phyloP scores from a whole-genome alignment of 306 rosid species.

The Cucumis sativus region DNA sequence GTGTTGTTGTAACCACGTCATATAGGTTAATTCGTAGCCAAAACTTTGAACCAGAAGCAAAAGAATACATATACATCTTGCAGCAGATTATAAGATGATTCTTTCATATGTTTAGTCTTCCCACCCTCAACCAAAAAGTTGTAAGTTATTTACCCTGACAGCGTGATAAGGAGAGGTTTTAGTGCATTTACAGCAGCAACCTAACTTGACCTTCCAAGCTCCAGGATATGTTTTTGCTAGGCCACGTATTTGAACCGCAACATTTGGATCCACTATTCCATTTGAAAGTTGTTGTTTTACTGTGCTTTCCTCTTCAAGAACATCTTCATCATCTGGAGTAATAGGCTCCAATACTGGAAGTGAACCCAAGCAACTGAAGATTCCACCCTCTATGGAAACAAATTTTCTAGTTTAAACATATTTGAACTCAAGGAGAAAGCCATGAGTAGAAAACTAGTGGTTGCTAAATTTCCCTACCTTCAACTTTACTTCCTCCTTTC shows the following conservation, averaged over 20 bases:
- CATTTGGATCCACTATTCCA: conserved; percentile 29
- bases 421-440: not conserved
- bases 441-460: not conserved
- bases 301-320: conserved; percentile 60
- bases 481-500: conserved; percentile 54
- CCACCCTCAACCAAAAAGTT: not conserved
- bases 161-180: conserved; percentile 47
- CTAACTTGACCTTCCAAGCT: conserved; percentile 24
- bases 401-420: not conserved
- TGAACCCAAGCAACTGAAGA: conserved; percentile 58
- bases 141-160: conserved; percentile 44
- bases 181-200: conserved; percentile 48
- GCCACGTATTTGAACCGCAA: conserved; percentile 81
- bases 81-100: not conserved
- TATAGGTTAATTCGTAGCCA: not conserved
- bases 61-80: not conserved
- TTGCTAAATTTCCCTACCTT: conserved; percentile 30
- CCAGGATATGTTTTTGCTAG: conserved; percentile 73
- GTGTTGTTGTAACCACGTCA: not conserved
- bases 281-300: conserved; percentile 41
- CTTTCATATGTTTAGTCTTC: not conserved
- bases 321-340: conserved; percentile 77
- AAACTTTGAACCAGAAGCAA: not conserved
- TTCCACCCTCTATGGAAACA: conserved; percentile 49
- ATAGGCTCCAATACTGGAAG: conserved; percentile 28